These are phyloP conservation scores for Strobilomyces dryophilus DNA, from an alignment of 768 basidiomycete genomes.

Conservation along the genomic window DNA sequence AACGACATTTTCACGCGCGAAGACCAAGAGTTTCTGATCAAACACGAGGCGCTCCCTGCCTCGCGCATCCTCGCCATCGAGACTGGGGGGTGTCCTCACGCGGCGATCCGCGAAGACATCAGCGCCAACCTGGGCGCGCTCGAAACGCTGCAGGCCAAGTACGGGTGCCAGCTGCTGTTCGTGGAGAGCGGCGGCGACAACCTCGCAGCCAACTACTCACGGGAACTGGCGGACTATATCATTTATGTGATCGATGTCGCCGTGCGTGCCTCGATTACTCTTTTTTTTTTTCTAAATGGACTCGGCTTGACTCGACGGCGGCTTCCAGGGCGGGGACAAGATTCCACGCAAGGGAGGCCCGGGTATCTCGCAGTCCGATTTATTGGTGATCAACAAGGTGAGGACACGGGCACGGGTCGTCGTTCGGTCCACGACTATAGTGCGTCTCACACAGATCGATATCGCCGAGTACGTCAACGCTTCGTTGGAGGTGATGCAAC, in stretches of 20 bases:
- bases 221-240: constrained; percentile 96
- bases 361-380: constrained; percentile 93
- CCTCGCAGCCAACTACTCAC: constrained; percentile 92
- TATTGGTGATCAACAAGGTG: constrained; percentile 94
- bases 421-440: not conserved
- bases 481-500: constrained; percentile 90
- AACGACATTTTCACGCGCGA: constrained; percentile 99
- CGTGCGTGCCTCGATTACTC: constrained; percentile 39
- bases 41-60: constrained; percentile 80
- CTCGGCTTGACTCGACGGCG: constrained; percentile 3
- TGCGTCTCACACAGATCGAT: constrained; percentile 63
- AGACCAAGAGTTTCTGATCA: constrained; percentile 96
- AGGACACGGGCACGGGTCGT: not conserved
- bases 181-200: constrained; percentile 98
- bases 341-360: constrained; percentile 98
- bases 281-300: not conserved
- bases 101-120: constrained; percentile 97
- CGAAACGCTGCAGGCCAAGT: constrained; percentile 91
- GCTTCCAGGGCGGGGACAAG: constrained; percentile 88
- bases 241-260: constrained; percentile 90
- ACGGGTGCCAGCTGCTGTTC: constrained; percentile 83
- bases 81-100: constrained; percentile 97
- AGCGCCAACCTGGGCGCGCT: constrained; percentile 95
- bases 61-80: constrained; percentile 93
- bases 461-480: constrained; percentile 90